These are phyloP conservation scores for Pythium phragmiticola DNA, from an alignment of 352 stramenopile genomes.

Conservation along the genomic window DNA sequence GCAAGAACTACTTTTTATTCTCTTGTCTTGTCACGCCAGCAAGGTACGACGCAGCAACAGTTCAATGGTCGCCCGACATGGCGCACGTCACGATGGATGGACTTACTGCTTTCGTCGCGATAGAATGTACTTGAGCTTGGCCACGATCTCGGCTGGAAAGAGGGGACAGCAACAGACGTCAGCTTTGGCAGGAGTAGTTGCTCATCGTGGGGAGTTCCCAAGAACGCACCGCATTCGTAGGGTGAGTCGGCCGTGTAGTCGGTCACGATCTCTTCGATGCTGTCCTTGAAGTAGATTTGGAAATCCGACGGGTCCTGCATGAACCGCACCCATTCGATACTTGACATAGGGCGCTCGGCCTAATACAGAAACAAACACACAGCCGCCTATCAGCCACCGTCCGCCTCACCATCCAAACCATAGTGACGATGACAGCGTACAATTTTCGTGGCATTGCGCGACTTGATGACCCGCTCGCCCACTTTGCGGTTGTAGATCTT, in stretches of 20 bases:
- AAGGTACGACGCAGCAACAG: not conserved
- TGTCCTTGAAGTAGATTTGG: conserved; percentile 89
- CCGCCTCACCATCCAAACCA: not conserved
- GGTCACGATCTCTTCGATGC: conserved; percentile 86
- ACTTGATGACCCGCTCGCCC: conserved; percentile 87
- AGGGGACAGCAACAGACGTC: not conserved
- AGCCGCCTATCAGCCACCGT: not conserved
- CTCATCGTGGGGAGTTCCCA: no score
- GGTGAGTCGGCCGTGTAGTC: conserved; percentile 89
- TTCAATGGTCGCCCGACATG: not conserved
- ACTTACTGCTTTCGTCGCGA: conserved; percentile 66
- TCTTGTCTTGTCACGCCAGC: not conserved
- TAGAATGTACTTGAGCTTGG: conserved; percentile 90
- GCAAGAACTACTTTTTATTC: conserved; percentile 26
- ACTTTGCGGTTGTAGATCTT: conserved; percentile 91
- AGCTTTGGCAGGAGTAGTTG: not conserved
- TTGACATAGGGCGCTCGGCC: conserved; percentile 84
- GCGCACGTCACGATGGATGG: not conserved
- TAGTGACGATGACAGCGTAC: conserved; percentile 42
- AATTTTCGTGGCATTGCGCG: conserved; percentile 86
- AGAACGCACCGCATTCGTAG: conserved; percentile 81
- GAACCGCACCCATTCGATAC: conserved; percentile 85
- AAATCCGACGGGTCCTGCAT: conserved; percentile 85
- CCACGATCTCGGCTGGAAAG: conserved; percentile 79
- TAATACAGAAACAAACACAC: conserved; percentile 18